Percentiles rank a stretch among this genome's conserved stretches.
Conservation (phyloP, 768 basidiomycete genomes). For the Suillus variegatus region DNA sequence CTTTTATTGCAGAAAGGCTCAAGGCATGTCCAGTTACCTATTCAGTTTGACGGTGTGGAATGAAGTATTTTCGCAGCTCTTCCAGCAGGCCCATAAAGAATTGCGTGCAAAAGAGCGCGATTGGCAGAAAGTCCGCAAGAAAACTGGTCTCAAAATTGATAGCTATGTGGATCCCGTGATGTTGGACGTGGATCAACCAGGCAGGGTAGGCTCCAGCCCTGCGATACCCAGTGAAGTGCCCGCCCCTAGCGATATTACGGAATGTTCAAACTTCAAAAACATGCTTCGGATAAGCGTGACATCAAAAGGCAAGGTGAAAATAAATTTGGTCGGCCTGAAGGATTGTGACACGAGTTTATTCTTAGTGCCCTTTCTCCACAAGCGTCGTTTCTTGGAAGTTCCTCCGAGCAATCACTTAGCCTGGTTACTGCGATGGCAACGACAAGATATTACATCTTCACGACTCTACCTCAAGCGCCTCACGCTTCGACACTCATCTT, state of each 20-base stretch:
- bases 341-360: neutral
- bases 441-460: slow-evolving; percentile 10
- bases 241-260: too few relatives aligned
- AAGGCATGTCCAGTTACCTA: neutral
- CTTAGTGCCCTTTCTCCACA: neutral
- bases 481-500: neutral
- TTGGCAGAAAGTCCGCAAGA: neutral
- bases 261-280: neutral
- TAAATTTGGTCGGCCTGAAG: neutral
- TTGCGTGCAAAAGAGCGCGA: neutral
- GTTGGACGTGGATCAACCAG: neutral
- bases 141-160: neutral
- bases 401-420: slow-evolving; percentile 5
- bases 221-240: neutral
- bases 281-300: neutral
- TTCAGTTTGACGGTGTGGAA: neutral
- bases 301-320: neutral
- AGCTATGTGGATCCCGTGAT: neutral
- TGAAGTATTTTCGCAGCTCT: slow-evolving; percentile 1
- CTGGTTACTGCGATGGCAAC: slow-evolving; percentile 5
- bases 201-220: neutral
- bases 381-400: neutral
- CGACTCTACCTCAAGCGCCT: slow-evolving; percentile 3
- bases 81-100: neutral
- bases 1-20: neutral